Percentiles rank a stretch among this genome's conserved stretches.
phyloP scores from a whole-genome alignment of 2,329 filamentous ascomycete species.

The Ceratocystiopsis minuta region DNA sequence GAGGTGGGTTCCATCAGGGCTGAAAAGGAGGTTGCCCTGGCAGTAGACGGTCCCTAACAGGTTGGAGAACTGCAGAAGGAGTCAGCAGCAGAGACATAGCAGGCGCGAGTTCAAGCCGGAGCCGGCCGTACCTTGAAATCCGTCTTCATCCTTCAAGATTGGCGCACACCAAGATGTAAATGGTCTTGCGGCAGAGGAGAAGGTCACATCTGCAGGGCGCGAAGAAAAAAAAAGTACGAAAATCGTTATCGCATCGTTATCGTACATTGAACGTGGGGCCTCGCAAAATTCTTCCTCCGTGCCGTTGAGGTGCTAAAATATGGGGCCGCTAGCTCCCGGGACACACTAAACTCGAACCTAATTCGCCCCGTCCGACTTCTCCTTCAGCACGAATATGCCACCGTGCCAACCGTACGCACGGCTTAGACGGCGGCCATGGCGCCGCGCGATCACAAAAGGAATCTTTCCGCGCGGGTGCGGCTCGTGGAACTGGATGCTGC shows the following conservation, averaged over 20 bases:
- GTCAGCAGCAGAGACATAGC: background rate
- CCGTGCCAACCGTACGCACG: constrained; percentile 32
- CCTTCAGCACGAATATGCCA: constrained; percentile 21
- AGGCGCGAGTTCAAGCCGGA: background rate
- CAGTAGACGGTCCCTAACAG: constrained; percentile 95
- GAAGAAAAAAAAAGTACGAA: constrained; percentile 7
- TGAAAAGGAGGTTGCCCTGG: constrained; percentile 93
- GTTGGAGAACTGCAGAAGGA: constrained; percentile 65
- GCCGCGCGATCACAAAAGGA: constrained; percentile 24
- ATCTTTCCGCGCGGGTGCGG: constrained; percentile 38
- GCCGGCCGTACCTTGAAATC: constrained; percentile 63
- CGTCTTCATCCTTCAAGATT: constrained; percentile 64
- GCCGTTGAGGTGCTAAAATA: no score
- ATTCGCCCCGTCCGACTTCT: no score
- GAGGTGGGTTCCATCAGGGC: constrained; percentile 85
- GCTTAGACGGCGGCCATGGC: constrained; percentile 28
- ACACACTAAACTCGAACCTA: no score
- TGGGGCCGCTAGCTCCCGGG: no score
- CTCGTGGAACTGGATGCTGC: constrained; percentile 41
- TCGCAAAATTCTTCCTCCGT: no score
- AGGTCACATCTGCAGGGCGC: background rate
- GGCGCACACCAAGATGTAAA: no score
- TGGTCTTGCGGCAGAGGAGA: background rate
- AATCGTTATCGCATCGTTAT: constrained; percentile 4
- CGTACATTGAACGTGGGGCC: no score